Evolutionary conservation across 2,329 filamentous ascomycete genomes (phyloP), one percentile per base, ranked within the genome.

Genomic region (Fusarium nurragi): DNA sequence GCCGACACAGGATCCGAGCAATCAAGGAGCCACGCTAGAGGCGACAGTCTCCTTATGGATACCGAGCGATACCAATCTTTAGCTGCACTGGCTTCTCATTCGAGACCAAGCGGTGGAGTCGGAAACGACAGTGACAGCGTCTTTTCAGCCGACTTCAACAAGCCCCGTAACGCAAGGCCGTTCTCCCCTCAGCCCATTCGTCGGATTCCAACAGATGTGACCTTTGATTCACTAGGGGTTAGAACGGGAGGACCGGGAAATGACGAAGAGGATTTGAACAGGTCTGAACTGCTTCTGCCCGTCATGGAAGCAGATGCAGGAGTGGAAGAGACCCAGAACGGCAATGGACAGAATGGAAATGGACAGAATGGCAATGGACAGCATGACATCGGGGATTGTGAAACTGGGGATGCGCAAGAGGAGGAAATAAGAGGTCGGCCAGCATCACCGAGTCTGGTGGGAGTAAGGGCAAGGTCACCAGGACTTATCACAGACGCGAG

Each of bases 181-280:
- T 89, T 89, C 67, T 87, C 85, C 16, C 87, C 87, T 4, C 84
- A 86, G 69, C 86, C 78, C 22, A 80, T 80, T 39, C 74, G 79
- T 11, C 73, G 78, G 2, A 68, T 75, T 12, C 77, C 78, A 18
- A 79, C 78, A 22, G 79, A 79, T 32, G 78, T 81, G 30, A 78
- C 78, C 26, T 75, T 73, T 49, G 78, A 80, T 43, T 79, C 77
- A 5, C 54, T 80, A 10, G 73, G 73, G 9, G 76, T 72, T 3
- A 64, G 71, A 23, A 34, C 47, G 30, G 68, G 65, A 25, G 55
- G 47, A 2, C 23, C 43, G 34, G 60, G 59, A 14, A 54, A 68
- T 3, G 68, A 70, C 23, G 59, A 69, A 3, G 62, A 71, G 5
- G 68, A 68, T n/a, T 10, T 64, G 44, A 40, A 56, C 2, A 63